Conservation (phyloP, 202 grass and related monocot species). For the Brachypodium distachyon region DNA sequence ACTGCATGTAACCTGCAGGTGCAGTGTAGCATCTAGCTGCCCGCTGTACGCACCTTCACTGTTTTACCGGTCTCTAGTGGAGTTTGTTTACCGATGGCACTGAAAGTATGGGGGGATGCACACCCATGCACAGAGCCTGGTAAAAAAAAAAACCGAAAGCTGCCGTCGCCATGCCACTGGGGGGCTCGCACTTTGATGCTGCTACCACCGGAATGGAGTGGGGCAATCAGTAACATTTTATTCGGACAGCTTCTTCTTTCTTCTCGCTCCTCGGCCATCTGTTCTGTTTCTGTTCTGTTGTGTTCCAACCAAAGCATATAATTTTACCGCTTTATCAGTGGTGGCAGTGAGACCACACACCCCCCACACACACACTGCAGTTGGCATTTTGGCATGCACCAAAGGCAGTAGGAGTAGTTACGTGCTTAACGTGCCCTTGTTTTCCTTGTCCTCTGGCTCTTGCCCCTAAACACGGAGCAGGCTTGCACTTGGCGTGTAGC, state of each 20-base stretch:
- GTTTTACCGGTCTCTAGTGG: too few relatives aligned
- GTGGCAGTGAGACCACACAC: not conserved
- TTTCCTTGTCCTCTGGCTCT: conserved; percentile 62
- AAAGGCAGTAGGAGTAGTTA: conserved; percentile 1
- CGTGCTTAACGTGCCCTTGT: conserved; percentile 23
- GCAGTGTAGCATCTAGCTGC: not conserved
- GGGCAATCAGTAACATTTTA: not conserved
- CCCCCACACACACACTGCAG: not conserved
- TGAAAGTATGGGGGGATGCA: conserved; percentile 24
- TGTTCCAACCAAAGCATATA: conserved; percentile 13
- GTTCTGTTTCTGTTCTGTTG: not conserved
- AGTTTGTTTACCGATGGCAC: conserved; percentile 20
- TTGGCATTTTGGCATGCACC: too few relatives aligned
- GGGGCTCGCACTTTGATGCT: conserved; percentile 38
- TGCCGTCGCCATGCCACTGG: not conserved
- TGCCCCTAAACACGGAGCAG: conserved; percentile 55
- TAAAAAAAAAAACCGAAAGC: conserved; percentile 30
- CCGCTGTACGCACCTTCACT: too few relatives aligned
- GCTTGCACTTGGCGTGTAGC: conserved; percentile 30
- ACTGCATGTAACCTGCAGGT: not conserved
- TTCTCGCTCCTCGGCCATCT: not conserved
- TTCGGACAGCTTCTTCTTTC: not conserved
- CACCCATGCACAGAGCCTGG: not conserved
- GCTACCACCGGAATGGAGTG: not conserved
- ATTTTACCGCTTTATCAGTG: conserved; percentile 11